A percentile compares a stretch with the other conserved stretches of the same genome.
Conservation (phyloP, 1,139 yeast species). For the Blastobotrys buckinghamii region DNA sequence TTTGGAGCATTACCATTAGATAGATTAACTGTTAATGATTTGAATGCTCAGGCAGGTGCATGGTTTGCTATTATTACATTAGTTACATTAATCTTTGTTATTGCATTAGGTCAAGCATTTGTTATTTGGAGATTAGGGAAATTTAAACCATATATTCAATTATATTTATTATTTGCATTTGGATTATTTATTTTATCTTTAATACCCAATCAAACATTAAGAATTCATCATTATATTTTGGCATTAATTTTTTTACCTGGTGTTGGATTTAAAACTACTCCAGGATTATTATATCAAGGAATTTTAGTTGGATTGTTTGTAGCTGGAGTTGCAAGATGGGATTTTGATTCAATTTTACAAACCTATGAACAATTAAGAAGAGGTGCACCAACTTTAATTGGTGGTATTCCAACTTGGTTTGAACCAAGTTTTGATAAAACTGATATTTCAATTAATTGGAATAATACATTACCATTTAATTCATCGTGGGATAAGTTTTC, state of each 20-base stretch:
- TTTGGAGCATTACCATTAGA: constrained; percentile 88
- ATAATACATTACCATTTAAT: neutral
- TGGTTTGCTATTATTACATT: constrained; percentile 55
- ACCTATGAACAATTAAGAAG: constrained; percentile 62
- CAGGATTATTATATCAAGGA: constrained; percentile 76
- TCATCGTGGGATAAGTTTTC: constrained; percentile 45
- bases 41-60: constrained; percentile 73
- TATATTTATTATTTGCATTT: constrained; percentile 46
- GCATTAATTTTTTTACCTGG: constrained; percentile 81
- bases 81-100: constrained; percentile 38
- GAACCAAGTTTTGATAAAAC: constrained; percentile 22
- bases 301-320: constrained; percentile 71
- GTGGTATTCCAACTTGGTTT: constrained; percentile 48
- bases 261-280: constrained; percentile 54
- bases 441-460: constrained; percentile 3
- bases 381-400: constrained; percentile 59
- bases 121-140: constrained; percentile 77
- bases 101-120: constrained; percentile 70
- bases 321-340: constrained; percentile 91
- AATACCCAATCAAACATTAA: constrained; percentile 64
- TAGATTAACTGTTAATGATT: constrained; percentile 64
- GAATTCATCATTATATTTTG: constrained; percentile 85
- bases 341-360: constrained; percentile 82
- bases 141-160: constrained; percentile 48
- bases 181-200: constrained; percentile 44